Base-by-base conservation (phyloP, 495 filamentous ascomycete genomes). In the Penicillium goetzii region DNA sequence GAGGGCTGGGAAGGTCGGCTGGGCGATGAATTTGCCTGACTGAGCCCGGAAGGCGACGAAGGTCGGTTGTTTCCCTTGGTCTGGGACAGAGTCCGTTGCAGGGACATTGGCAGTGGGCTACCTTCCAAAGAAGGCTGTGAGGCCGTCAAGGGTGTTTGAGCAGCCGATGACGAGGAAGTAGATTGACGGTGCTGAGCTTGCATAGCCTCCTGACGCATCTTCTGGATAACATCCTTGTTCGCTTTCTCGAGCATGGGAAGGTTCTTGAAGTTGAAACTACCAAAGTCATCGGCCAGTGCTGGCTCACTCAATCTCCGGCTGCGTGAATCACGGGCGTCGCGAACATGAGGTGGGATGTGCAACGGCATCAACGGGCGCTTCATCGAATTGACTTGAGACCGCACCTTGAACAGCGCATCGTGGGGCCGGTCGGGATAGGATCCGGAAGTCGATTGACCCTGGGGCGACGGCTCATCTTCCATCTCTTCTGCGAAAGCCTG, bases 191-290 rank as follows among this genome's bases (percentile, higher is more conserved):
- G 77, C 66, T 90, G 88, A 19, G 83, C 82, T 41, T 90, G 89
- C 72, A 93, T 80, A 33, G 92, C 93, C 71, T 97, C 94, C 28
- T 92, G 91, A 11, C 93, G 86, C 60, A 99, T 83, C 69, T 97
- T 97, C 69, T 98, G 93, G 40, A 99, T 95, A 45, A 97, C 92
- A 72, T 99, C 96, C 71, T 98, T 98, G 73, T 99, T 99, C 40
- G 96, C 95, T 73, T 97, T 98, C 72, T 97, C 94, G 21, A 99
- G 83, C 59, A 98, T 94, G 1, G 95, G 92, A 34, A 99, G 81
- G 68, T 99, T 99, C 78, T 97, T 99, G 83, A 96, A 99, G 34
- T 92, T 85, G 78, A 99, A 99, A 62, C 86, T 91, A 36, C 95
- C 95, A 80, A 99, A 99, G 73, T 99, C 95, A 75, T 98, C 96